Evolutionary conservation across 352 stramenopile genomes (phyloP).

Genomic region (Globisporangium sylvaticum): DNA sequence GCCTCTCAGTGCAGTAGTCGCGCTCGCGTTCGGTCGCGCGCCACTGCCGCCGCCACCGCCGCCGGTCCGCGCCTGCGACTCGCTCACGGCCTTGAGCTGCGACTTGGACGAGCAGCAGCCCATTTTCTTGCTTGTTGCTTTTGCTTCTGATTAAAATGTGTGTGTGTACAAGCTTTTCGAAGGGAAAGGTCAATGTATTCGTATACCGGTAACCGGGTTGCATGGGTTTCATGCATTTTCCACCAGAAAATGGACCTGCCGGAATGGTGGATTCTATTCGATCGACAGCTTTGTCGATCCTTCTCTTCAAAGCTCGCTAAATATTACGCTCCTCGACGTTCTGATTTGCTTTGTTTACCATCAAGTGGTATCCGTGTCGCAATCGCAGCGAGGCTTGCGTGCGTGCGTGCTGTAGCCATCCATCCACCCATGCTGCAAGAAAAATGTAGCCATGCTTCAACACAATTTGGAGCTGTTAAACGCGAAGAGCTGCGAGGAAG

Average conservation of each 20-base stretch:
- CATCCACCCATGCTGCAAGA: background rate
- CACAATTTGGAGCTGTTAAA: constrained; percentile 2
- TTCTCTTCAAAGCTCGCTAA: background rate
- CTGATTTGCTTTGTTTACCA: background rate
- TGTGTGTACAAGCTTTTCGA: background rate
- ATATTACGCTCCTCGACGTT: background rate
- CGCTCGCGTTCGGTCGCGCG: background rate
- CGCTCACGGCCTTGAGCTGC: constrained; percentile 33
- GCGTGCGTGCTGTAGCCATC: background rate
- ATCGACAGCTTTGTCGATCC: background rate
- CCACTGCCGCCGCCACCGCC: too few species aligned
- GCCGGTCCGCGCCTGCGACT: constrained; percentile 14
- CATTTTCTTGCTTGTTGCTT: constrained; percentile 35
- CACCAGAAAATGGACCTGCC: background rate
- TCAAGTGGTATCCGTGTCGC: background rate
- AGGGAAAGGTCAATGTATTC: background rate
- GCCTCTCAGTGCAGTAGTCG: constrained; percentile 7
- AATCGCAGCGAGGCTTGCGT: background rate
- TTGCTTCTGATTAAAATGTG: constrained; percentile 4
- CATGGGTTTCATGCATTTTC: background rate
- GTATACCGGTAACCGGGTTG: background rate
- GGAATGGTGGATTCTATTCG: background rate
- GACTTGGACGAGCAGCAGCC: constrained; percentile 69
- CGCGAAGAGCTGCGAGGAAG: background rate
- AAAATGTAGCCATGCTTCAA: background rate